Conservation (phyloP, 2,329 filamentous ascomycete genomes). For the Penicillium olsonii region DNA sequence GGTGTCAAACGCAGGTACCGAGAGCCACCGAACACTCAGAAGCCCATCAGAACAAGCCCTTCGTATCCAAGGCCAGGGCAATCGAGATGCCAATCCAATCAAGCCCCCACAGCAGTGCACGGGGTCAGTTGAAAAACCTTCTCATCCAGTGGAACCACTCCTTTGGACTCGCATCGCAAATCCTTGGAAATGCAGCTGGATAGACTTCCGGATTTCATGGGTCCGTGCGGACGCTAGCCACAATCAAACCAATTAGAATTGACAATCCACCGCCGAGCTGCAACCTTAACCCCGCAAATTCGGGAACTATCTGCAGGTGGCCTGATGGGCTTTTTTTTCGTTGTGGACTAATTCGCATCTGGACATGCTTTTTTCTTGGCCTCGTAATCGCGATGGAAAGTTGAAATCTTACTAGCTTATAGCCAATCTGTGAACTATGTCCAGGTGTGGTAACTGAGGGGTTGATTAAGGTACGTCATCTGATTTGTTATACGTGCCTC, state of each 20-base stretch:
- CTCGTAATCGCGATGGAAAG: neutral
- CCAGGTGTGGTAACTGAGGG: too few relatives aligned
- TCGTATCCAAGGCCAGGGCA: too few relatives aligned
- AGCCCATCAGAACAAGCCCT: too few relatives aligned
- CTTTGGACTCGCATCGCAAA: too few relatives aligned
- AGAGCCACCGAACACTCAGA: too few relatives aligned
- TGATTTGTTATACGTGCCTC: too few relatives aligned
- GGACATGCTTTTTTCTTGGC: neutral
- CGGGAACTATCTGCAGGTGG: neutral
- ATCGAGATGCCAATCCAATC: neutral
- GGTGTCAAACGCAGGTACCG: too few relatives aligned
- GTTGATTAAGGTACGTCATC: too few relatives aligned
- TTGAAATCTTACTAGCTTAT: too few relatives aligned
- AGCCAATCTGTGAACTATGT: too few relatives aligned
- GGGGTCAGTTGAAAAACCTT: too few relatives aligned
- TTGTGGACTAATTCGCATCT: neutral
- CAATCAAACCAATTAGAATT: slow-evolving; percentile 2
- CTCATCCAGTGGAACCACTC: neutral
- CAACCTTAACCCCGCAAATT: slow-evolving; percentile 31
- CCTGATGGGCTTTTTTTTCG: neutral
- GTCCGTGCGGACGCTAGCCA: slow-evolving; percentile 6
- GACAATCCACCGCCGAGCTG: slow-evolving; percentile 18
- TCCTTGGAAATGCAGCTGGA: neutral
- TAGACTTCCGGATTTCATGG: slow-evolving; percentile 3
- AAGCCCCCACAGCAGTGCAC: neutral